Evolutionary conservation across 2,329 filamentous ascomycete species (phyloP), one percentile per base, ranked within the genome.

Genomic region (Penicillium sp.): DNA sequence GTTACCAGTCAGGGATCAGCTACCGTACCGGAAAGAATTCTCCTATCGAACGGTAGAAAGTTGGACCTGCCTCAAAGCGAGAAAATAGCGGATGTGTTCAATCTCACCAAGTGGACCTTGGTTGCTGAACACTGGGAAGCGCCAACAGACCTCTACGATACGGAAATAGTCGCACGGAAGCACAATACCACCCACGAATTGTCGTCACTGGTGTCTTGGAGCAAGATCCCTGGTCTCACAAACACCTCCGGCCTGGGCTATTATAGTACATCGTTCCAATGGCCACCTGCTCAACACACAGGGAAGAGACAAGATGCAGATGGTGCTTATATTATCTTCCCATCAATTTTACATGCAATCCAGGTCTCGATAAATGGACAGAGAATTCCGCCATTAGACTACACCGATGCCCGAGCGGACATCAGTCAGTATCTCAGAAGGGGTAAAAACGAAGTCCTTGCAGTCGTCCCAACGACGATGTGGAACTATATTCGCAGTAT

Each of bases 51-150:
- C 16, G 40, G 19, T 43, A n/a, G 14, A 43, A 43, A 7, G 6
- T 8, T 43, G 7, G 7, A 43, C 10, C 40, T 22, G n/a, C 40
- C 40, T 43, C 16, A 22, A 43, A 22, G 19, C 40, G 40, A 43
- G 14, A 43, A 43, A 7, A 43, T 43, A 43, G 16, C 19, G 40
- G 40, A 16, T 43, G 40, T n/a, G 40, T 43, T 43, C 19, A 43
- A 43, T 57, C 68, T 80, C 1, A 62, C 57, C 3, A 70, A 71
- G 35, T 81, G 78, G 79, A 71, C 68, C 1, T 62, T 81, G 1
- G 68, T 62, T 1, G 68, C 76, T 13, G 77, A 81, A 62, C 71
- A 75, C 60, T 81, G 79, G 79, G 66, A 68, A 6, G 71, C 77
- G 6, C 77, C 78, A 0, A 43, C 65, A 6, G 67, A 80, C 55